Conservation (phyloP, 1,284 basidiomycete genomes). For the Filobasidium uniguttulatum region DNA sequence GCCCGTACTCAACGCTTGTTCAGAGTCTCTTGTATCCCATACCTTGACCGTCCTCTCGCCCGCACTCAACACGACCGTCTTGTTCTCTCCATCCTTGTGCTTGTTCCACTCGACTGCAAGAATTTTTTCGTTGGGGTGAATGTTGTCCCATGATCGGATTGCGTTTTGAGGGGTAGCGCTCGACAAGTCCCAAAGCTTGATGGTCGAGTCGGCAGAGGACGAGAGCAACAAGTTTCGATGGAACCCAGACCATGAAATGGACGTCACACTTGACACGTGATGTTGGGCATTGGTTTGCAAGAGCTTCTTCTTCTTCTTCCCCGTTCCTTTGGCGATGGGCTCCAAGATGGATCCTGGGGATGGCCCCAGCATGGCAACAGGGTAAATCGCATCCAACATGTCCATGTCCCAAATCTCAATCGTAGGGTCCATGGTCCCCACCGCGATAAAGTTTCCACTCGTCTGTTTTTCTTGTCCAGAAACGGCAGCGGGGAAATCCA, state of each 20-base stretch:
- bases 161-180: constrained; percentile 49
- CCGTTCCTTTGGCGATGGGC: constrained; percentile 61
- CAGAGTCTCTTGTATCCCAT: constrained; percentile 79
- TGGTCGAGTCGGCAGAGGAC: constrained; percentile 83
- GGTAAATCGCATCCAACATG: constrained; percentile 85
- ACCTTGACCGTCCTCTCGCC: constrained; percentile 84
- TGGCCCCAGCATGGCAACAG: constrained; percentile 73
- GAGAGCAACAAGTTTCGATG: constrained; percentile 84
- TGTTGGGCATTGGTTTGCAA: constrained; percentile 59
- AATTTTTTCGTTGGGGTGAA: constrained; percentile 87
- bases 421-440: constrained; percentile 92
- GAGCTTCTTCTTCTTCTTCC: constrained; percentile 91
- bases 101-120: constrained; percentile 94
- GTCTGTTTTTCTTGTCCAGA: constrained; percentile 26
- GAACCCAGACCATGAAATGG: constrained; percentile 78
- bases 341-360: constrained; percentile 46
- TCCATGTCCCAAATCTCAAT: constrained; percentile 99
- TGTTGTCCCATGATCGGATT: constrained; percentile 61
- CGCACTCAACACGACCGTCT: constrained; percentile 78
- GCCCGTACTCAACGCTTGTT: constrained; percentile 56
- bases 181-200: constrained; percentile 94
- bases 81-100: constrained; percentile 43
- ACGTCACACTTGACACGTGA: constrained; percentile 88
- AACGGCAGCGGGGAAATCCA: constrained; percentile 56
- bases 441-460: constrained; percentile 81